Percentiles rank a stretch among this genome's conserved stretches.
Conservation (phyloP, 1,284 basidiomycete species). For the Fomitopsis palustris region DNA sequence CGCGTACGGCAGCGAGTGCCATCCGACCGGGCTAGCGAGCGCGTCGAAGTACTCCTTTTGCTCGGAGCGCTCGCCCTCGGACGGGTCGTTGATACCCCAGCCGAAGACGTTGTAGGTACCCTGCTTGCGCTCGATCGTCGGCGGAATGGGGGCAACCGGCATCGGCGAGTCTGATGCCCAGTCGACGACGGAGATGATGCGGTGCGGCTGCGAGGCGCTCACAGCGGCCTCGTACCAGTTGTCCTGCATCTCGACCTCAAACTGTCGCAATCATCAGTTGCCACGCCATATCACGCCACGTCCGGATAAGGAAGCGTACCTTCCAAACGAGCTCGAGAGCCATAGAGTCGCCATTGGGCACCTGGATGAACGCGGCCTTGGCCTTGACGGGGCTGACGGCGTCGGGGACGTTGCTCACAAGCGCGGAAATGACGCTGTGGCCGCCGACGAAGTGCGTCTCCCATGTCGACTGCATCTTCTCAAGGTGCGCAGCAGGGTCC, state of each 20-base stretch:
- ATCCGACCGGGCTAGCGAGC: slow-evolving; percentile 82
- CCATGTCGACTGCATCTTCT: slow-evolving; percentile 47
- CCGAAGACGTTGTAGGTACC: slow-evolving; percentile 68
- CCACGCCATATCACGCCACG: not conserved
- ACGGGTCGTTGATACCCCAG: slow-evolving; percentile 77
- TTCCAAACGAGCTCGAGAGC: slow-evolving; percentile 70
- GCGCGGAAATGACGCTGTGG: slow-evolving; percentile 31
- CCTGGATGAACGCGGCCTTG: slow-evolving; percentile 68
- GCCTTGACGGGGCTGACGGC: slow-evolving; percentile 72
- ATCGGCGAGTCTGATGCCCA: slow-evolving; percentile 75
- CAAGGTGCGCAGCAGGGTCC: slow-evolving; percentile 47
- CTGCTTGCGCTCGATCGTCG: slow-evolving; percentile 28
- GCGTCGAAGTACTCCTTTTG: slow-evolving; percentile 64
- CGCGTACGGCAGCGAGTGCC: slow-evolving; percentile 71
- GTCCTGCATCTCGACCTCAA: slow-evolving; percentile 84
- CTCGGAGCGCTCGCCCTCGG: slow-evolving; percentile 52
- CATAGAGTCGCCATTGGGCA: slow-evolving; percentile 53
- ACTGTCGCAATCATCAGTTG: slow-evolving; percentile 34
- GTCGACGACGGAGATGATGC: slow-evolving; percentile 76
- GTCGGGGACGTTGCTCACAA: slow-evolving; percentile 64
- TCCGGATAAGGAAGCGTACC: slow-evolving; percentile 32
- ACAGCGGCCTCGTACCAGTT: slow-evolving; percentile 83
- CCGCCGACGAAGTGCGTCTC: slow-evolving; percentile 50
- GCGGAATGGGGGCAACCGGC: slow-evolving; percentile 37
- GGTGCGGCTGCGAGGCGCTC: slow-evolving; percentile 57